Evolutionary conservation across 371 early-diverging fungal species (phyloP), one percentile per base, ranked within the genome.

Genomic region (Coemansia sp.): DNA sequence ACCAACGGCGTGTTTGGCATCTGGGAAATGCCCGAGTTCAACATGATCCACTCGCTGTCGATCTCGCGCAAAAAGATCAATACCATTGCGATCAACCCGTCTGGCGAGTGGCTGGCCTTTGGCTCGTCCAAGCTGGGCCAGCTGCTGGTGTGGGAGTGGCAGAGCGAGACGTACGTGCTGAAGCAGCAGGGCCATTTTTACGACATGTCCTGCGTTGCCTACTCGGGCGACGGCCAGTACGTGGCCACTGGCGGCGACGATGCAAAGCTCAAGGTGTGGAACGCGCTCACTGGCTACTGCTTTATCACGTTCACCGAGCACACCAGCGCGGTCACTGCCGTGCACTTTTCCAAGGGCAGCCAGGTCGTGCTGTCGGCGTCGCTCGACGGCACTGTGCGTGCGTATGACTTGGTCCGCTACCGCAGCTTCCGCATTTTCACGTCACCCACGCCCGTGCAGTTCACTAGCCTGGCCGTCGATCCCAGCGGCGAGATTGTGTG

Each of bases 71-170:
- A 90, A 52, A 89, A 87, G 80, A 91, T 99, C 68, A 88, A 90
- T 67, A 83, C 97, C 1, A 87, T 93, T 0, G 85, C 93, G 1
- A 88, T 98, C 66, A 95, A 92, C 79, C 77, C 84, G 4, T 84
- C 92, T 2, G 98, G 98, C 35, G 99, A 99, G 78, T 99, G 99
- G 99, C 82, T 99, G 33, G 98, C 95, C 0, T 92, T 99, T 77
- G 99, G 95, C 8, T 90, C 89, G 38, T 82, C 93, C 20, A 85
- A 86, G 66, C 83, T 95, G 9, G 98, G 98, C 3, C 98, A 99
- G 79, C 88, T 99, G 36, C 81, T 97, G 47, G 98, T 99, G 2
- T 99, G 99, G 99, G 99, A 99, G 75, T 99, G 99, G 99, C 93
- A 95, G 79, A 95, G 96, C 40, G 99, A 99, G 74, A 90, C 96